Conservation (phyloP, 75 land plant genomes). For the Pinus tabuliformis region DNA sequence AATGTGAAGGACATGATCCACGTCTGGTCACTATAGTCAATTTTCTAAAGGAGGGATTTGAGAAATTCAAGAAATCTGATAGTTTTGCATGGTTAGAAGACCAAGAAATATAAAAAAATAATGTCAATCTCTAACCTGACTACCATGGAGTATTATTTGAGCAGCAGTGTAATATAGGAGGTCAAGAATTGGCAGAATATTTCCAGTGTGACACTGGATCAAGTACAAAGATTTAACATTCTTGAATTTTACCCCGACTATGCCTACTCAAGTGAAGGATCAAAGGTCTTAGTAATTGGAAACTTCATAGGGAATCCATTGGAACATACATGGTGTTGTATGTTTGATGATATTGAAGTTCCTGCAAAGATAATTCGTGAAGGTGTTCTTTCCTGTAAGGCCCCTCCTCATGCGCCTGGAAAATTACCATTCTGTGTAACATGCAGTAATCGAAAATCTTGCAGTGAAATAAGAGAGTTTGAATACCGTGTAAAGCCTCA, state of each 20-base stretch:
- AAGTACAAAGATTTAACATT: conserved; percentile 39
- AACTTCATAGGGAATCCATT: too few species aligned
- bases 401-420: too few species aligned
- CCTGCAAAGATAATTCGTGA: too few species aligned
- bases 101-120: background rate
- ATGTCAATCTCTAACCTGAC: conserved; percentile 3
- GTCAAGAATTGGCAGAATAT: conserved; percentile 6
- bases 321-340: too few species aligned
- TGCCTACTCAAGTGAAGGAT: conserved; percentile 46
- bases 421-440: too few species aligned
- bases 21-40: background rate
- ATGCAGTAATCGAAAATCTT: too few species aligned
- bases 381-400: too few species aligned
- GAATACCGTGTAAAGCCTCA: too few species aligned
- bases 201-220: conserved; percentile 42
- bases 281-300: too few species aligned
- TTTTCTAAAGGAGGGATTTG: background rate
- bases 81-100: conserved; percentile 16
- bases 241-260: conserved; percentile 58
- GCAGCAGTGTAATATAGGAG: conserved; percentile 12
- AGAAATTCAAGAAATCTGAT: background rate
- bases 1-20: too few species aligned
- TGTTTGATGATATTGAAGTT: too few species aligned
- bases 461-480: too few species aligned
- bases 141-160: conserved; percentile 20